Conservation (phyloP, 2,329 filamentous ascomycete species). For the Xenoacremonium recifei region DNA sequence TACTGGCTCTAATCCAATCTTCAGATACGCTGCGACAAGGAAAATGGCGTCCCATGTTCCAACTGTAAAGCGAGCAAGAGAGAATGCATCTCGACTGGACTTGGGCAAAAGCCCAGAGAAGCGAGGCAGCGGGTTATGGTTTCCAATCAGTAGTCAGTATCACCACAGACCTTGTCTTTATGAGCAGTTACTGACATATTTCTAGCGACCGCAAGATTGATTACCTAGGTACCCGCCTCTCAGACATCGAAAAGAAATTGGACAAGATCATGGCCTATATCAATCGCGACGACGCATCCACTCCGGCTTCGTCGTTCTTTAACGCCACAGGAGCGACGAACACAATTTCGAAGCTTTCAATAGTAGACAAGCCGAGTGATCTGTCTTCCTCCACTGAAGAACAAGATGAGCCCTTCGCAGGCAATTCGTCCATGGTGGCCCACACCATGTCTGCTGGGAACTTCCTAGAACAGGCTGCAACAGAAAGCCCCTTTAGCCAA, state of each 20-base stretch:
- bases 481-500: slow-evolving; percentile 1
- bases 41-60: slow-evolving; percentile 1
- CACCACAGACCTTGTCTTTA: background rate
- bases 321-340: background rate
- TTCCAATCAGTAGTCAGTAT: slow-evolving; percentile 4
- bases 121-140: slow-evolving; percentile 6
- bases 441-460: slow-evolving; percentile 3
- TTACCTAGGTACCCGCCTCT: slow-evolving; percentile 1
- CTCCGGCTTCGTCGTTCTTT: background rate
- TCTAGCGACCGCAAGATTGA: slow-evolving; percentile 5
- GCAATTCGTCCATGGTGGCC: slow-evolving; percentile 3
- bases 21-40: slow-evolving; percentile 5
- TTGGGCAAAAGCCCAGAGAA: slow-evolving; percentile 2
- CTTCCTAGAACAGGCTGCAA: slow-evolving; percentile 5
- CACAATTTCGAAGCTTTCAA: no score
- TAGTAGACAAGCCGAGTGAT: background rate
- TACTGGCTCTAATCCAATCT: background rate
- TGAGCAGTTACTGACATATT: background rate
- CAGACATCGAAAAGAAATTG: slow-evolving; percentile 4
- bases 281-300: background rate
- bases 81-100: slow-evolving; percentile 2
- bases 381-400: background rate
- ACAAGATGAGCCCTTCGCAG: slow-evolving; percentile 2
- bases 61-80: slow-evolving; percentile 1
- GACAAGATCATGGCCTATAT: slow-evolving; percentile 3